These are phyloP conservation scores for Anthostomella pinea DNA, from an alignment of 2,329 filamentous ascomycete species.

Conservation along the genomic window DNA sequence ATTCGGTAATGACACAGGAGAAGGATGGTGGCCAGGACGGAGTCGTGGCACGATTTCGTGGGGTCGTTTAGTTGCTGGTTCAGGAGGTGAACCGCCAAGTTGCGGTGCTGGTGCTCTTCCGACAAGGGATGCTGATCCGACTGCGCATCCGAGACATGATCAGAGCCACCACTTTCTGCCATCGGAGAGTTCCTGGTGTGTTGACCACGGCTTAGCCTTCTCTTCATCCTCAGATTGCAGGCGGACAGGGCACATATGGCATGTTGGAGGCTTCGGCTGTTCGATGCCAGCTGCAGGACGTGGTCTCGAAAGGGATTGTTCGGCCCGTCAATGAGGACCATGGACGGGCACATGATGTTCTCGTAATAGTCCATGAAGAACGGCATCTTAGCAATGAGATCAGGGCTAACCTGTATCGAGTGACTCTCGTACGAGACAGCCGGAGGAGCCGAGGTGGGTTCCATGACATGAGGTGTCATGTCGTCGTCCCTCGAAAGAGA, in stretches of 20 bases:
- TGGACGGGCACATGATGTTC: conserved; percentile 85
- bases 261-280: conserved; percentile 82
- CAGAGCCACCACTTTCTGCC: conserved; percentile 44
- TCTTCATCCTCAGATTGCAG: conserved; percentile 86
- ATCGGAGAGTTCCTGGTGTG: conserved; percentile 50
- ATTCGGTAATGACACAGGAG: conserved; percentile 90
- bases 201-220: conserved; percentile 61
- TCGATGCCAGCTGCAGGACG: conserved; percentile 72
- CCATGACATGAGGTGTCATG: conserved; percentile 38
- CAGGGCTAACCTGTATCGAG: conserved; percentile 51
- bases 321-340: conserved; percentile 86
- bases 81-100: conserved; percentile 73
- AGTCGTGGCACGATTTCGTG: conserved; percentile 74
- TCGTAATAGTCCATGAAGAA: conserved; percentile 94
- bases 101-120: conserved; percentile 80
- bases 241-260: conserved; percentile 86
- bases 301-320: conserved; percentile 83
- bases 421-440: conserved; percentile 45
- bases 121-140: conserved; percentile 65
- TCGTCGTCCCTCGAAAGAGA: conserved; percentile 44
- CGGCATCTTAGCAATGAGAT: conserved; percentile 74
- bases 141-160: conserved; percentile 45
- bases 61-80: conserved; percentile 82
- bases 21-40: conserved; percentile 81
- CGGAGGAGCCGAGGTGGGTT: conserved; percentile 47